These are phyloP conservation scores for Tylopilus subfusipes DNA, from an alignment of 768 basidiomycete species.

Conservation along the genomic window DNA sequence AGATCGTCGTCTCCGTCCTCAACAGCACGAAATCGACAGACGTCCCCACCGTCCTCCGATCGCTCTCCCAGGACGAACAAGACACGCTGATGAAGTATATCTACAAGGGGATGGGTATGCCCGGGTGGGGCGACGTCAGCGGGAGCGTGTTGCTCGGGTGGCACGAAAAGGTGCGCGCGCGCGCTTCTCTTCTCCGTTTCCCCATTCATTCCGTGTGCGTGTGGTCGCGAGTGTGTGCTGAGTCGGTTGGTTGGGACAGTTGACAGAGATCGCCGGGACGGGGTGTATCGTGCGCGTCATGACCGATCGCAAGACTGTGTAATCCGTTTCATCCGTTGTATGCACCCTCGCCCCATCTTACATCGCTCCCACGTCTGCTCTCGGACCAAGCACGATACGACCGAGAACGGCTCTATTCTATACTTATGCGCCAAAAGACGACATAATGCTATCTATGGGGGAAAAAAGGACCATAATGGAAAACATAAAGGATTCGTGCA, in stretches of 20 bases:
- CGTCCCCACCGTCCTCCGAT: conserved; percentile 70
- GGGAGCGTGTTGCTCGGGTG: conserved; percentile 71
- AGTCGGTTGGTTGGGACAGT: conserved; percentile 39
- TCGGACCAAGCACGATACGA: background rate
- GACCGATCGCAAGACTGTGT: conserved; percentile 63
- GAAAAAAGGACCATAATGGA: background rate
- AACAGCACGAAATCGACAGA: conserved; percentile 93
- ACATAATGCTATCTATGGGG: background rate
- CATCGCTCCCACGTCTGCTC: background rate
- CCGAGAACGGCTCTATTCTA: background rate
- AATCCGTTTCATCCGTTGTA: conserved; percentile 7
- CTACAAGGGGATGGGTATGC: conserved; percentile 90
- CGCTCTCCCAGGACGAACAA: conserved; percentile 68
- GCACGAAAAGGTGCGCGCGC: conserved; percentile 85
- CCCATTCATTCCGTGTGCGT: background rate
- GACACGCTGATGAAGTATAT: conserved; percentile 97
- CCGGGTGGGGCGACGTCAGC: conserved; percentile 57
- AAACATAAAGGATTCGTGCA: background rate
- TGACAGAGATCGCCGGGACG: conserved; percentile 90
- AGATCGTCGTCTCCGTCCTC: conserved; percentile 80
- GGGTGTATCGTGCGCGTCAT: conserved; percentile 91
- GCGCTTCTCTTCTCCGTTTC: conserved; percentile 14
- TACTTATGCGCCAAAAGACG: background rate
- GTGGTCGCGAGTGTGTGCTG: conserved; percentile 2
- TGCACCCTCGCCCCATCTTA: too few relatives aligned